phyloP scores from a whole-genome alignment of 108 stramenopile species.

The Skeletonema grethae region DNA sequence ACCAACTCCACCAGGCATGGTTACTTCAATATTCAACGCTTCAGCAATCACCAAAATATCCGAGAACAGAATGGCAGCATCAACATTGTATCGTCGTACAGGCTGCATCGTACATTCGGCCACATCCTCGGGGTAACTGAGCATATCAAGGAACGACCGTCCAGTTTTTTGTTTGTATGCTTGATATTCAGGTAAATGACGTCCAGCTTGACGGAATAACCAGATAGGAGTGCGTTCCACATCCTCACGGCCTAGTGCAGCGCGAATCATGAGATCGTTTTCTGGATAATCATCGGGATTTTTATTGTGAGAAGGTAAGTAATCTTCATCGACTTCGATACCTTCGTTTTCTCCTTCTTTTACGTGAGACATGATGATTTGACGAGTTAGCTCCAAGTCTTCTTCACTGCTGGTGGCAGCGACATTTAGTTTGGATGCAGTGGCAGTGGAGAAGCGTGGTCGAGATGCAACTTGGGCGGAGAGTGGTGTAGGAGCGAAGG shows the following conservation, averaged over 20 bases:
- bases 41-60: conserved; percentile 95
- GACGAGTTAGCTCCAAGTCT: conserved; percentile 72
- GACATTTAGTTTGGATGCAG: not conserved
- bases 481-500: conserved; percentile 1
- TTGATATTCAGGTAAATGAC: conserved; percentile 93
- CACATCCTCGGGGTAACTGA: conserved; percentile 85
- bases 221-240: conserved; percentile 88
- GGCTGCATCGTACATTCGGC: conserved; percentile 97
- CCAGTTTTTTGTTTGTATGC: conserved; percentile 84
- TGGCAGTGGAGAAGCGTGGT: not conserved
- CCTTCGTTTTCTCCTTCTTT: not conserved
- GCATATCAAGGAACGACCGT: conserved; percentile 90
- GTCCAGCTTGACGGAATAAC: conserved; percentile 95
- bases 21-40: conserved; percentile 85
- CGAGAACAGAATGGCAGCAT: conserved; percentile 96
- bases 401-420: conserved; percentile 33
- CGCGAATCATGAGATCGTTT: conserved; percentile 87
- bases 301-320: conserved; percentile 11
- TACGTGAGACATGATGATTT: conserved; percentile 53
- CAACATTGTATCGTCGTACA: conserved; percentile 88
- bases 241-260: conserved; percentile 65
- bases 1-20: conserved; percentile 95
- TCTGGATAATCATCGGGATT: conserved; percentile 51
- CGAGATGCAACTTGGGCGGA: not conserved
- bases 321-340: conserved; percentile 1